Conservation (phyloP, 2,329 filamentous ascomycete genomes). For the Epichloe bromicola region DNA sequence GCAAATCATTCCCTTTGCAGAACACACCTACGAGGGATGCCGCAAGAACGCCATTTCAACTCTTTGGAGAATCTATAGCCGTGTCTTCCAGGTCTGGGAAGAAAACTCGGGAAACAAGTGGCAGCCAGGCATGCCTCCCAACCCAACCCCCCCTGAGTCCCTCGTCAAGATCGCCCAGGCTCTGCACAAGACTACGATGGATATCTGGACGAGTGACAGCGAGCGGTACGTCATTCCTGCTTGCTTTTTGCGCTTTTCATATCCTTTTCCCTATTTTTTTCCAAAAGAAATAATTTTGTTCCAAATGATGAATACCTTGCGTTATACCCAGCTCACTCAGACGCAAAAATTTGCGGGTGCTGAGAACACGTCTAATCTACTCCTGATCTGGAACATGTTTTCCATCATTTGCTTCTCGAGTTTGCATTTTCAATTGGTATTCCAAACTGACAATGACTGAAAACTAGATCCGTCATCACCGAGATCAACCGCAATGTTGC, state of each 20-base stretch:
- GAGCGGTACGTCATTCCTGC: conserved; percentile 62
- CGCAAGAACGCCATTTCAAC: conserved; percentile 86
- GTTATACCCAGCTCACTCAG: conserved; percentile 99
- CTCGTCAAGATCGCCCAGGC: conserved; percentile 77
- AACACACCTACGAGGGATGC: conserved; percentile 87
- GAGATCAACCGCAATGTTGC: conserved; percentile 92
- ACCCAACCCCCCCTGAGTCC: conserved; percentile 64
- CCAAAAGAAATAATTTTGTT: conserved; percentile 2
- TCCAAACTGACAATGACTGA: background rate
- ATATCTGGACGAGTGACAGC: conserved; percentile 77
- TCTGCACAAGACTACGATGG: conserved; percentile 71
- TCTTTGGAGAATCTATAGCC: conserved; percentile 85
- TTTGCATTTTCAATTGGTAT: background rate
- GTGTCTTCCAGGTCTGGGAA: conserved; percentile 79
- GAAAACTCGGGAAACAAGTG: conserved; percentile 65
- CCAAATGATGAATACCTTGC: conserved; percentile 73
- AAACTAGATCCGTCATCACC: conserved; percentile 64
- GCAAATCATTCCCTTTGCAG: conserved; percentile 64
- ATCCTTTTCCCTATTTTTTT: conserved; percentile 3
- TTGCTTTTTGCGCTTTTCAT: background rate
- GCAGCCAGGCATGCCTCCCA: conserved; percentile 74
- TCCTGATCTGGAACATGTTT: conserved; percentile 16
- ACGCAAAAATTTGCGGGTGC: conserved; percentile 73
- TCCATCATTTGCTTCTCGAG: conserved; percentile 4
- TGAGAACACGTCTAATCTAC: conserved; percentile 58